Evolutionary conservation across 1,284 basidiomycete genomes (phyloP), one percentile per base, ranked within the genome.

Genomic region (Cerrena zonata): DNA sequence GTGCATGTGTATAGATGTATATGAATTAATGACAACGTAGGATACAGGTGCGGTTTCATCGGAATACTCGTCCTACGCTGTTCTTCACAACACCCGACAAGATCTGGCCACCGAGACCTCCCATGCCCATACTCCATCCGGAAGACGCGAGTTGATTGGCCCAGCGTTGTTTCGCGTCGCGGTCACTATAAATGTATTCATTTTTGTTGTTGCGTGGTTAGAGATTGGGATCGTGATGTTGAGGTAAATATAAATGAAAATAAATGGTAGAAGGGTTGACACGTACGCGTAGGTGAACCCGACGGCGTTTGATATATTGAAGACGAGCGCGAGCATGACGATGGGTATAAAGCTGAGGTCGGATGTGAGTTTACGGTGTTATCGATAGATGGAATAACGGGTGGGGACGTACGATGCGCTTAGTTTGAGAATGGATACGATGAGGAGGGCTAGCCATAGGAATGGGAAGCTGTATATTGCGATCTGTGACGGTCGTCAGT

Each of bases 251-350:
- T 13, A 47, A 12, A 18, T 34, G 45, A 37, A 4, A 27, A 47
- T 25, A 27, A 27, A 18, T 18, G 12, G 7, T 11, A 45, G 27
- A 21, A 43, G 23, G 25, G 30, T 39, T 23, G n/a, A n/a, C n/a
- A 74, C 85, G 62, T 66, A 88, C 85, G 87, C 92, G 64, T 90
- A 94, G 54, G 91, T 94, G 72, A 94, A 95, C 5, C 93, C 94
- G 51, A 96, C 75, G 21, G 86, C 88, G 60, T 96, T 96, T 27
- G 91, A 93, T 49, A 93, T 64, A 67, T 94, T 94, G 78, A 95
- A 94, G 34, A 94, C 86, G 48, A 94, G 76, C 3, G 92, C 92
- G 37, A 95, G 81, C 43, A 86, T 66, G 47, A 94, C 89, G 58
- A 94, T 94, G 13, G 92, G 92, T 52, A 94, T 74, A 67, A 91